These are phyloP conservation scores for Ceratocystis harringtonii DNA, from an alignment of 2,329 filamentous ascomycete species.

Conservation along the genomic window DNA sequence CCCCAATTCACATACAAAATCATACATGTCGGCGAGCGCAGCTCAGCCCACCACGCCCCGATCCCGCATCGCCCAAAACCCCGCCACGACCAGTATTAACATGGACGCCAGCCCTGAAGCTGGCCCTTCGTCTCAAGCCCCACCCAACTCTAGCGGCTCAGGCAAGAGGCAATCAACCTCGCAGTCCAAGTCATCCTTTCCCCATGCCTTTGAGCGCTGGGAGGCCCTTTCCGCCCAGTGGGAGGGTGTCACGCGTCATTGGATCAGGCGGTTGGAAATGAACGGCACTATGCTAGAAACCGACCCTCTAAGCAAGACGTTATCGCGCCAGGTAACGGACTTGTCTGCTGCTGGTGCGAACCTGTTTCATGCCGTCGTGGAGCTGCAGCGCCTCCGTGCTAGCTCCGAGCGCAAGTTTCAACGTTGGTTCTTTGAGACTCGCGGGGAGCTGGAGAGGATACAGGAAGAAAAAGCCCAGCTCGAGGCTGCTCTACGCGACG, in stretches of 20 bases:
- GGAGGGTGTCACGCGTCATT: slow-evolving; percentile 94
- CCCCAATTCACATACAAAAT: slow-evolving; percentile 18
- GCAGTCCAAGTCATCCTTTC: slow-evolving; percentile 51
- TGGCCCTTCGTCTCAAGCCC: slow-evolving; percentile 18
- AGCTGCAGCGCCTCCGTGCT: slow-evolving; percentile 80
- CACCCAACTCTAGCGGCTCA: slow-evolving; percentile 17
- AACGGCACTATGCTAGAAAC: slow-evolving; percentile 73
- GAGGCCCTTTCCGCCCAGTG: slow-evolving; percentile 93
- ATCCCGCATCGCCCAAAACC: slow-evolving; percentile 14
- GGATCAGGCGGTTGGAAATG: slow-evolving; percentile 84
- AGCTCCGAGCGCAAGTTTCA: slow-evolving; percentile 97
- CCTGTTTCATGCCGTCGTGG: slow-evolving; percentile 92
- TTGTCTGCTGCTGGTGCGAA: slow-evolving; percentile 95
- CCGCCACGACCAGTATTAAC: slow-evolving; percentile 5
- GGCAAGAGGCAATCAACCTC: slow-evolving; percentile 20
- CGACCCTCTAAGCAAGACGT: slow-evolving; percentile 71
- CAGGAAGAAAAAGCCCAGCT: slow-evolving; percentile 71
- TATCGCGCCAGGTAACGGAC: slow-evolving; percentile 88
- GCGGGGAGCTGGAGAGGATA: slow-evolving; percentile 70
- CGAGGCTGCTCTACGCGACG: slow-evolving; percentile 58
- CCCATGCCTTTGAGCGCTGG: slow-evolving; percentile 95
- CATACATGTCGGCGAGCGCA: slow-evolving; percentile 18
- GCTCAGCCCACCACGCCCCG: slow-evolving; percentile 18
- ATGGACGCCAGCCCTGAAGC: slow-evolving; percentile 4
- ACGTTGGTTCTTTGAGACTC: slow-evolving; percentile 94